phyloP scores from a whole-genome alignment of 1,284 basidiomycete genomes.

The Ustilago shanxiensis region DNA sequence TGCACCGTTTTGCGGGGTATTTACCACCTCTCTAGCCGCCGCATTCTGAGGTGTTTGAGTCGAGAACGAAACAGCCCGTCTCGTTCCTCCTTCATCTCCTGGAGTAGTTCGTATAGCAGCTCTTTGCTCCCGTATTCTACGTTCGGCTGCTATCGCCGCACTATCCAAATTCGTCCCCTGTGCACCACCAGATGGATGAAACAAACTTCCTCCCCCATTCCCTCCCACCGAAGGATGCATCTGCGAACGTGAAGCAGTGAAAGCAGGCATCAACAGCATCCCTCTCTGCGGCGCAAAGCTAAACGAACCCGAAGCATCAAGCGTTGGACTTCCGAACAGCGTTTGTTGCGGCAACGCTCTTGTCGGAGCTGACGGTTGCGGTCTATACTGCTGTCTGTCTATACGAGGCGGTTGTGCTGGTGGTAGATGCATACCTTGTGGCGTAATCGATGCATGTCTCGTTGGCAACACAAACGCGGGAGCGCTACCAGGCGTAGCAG shows the following conservation, averaged over 20 bases:
- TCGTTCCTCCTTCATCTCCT: not conserved
- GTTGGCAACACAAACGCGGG: too few relatives aligned
- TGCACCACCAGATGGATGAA: too few relatives aligned
- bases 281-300: not conserved
- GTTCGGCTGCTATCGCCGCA: constrained; percentile 24
- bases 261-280: not conserved
- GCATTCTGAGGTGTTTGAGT: not conserved
- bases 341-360: not conserved
- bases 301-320: not conserved
- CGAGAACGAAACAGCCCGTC: not conserved
- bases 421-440: not conserved
- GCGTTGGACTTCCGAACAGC: not conserved
- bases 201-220: not conserved
- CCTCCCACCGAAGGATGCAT: not conserved
- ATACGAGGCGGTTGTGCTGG: not conserved
- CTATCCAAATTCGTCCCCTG: constrained; percentile 23
- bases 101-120: not conserved
- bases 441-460: not conserved
- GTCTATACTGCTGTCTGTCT: not conserved
- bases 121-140: constrained; percentile 15
- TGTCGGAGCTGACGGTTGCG: not conserved
- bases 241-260: constrained; percentile 13
- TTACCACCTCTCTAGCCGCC: not conserved
- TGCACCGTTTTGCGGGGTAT: not conserved
- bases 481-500: not conserved